Evolutionary conservation across 176 grass and related monocot genomes (phyloP), one percentile per base, ranked within the genome.

Genomic region (Phoenix roebelenii): DNA sequence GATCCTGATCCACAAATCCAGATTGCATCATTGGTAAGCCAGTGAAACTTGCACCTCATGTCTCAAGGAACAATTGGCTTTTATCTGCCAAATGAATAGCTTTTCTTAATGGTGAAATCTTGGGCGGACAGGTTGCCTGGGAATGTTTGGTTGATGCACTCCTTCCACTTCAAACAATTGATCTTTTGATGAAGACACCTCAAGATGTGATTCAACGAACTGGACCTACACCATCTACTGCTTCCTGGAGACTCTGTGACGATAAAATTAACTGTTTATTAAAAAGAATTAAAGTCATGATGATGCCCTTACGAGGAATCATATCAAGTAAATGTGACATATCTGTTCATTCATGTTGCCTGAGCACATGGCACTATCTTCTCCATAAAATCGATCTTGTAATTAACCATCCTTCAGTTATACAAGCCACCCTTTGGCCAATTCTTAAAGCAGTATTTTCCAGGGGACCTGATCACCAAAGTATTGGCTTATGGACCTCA

Each of bases 321-420:
- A 67, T 90, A 52, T 84, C 68, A 57, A 90, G 80, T 61, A 87
- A 85, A 76, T 71, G 22, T 32, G 62, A 68, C 56, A 55, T 95
- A 71, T 68, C 51, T 54, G 83, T 95, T 62, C 73, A 55, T 51
- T 79, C 65, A 39, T 80, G 79, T 32, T 95, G 79, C 66, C 73
- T 95, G 51, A 83, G 69, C 60, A 89, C 85, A 70, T 95, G 86
- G 90, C 49, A 63, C 67, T 83, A 90, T 73, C 82, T 95, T 78
- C 63, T 95, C 71, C 72, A 81, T 63, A 95, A 81, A 67, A 71
- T 95, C 23, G 74, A 81, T 72, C 23, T 66, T 71, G 78, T 77
- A 49, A 69, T 82, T 63, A 95, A 84, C 51, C 63, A 75, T 55
- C 76, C 66, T 60, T 67, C 87, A 56, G 59, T 90, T 67, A 51